Evolutionary conservation across 805 yeast species (phyloP), one percentile per base, ranked within the genome.

Genomic region (Nakazawaea wyomingensis): DNA sequence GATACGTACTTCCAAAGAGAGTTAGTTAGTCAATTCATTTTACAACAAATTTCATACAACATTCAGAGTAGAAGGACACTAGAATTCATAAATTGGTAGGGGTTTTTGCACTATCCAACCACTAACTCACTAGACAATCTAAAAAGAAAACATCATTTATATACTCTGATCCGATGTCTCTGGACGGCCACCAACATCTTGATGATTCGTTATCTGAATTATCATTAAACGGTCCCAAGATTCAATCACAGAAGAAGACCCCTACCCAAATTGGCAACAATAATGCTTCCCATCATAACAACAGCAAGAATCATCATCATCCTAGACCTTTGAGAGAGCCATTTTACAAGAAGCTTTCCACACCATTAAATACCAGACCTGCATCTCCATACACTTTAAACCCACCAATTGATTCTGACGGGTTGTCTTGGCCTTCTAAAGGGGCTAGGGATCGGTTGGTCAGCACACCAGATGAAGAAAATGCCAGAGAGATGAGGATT

Each of bases 381-480:
- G 89, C 90, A 0, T 78, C 89, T 4, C 95, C 96, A 17, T 84
- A 81, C 59, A 85, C 95, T 2, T 61, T 84, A 41, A 81, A 79
- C 50, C 90, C 96, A 0, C 93, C 96, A 16, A 82, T 89, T 27
- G 96, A 88, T 56, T 79, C 74, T 34, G 96, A 87, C 62, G 96
- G 96, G 0, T 73, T 91, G 37, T 87, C 96, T 34, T 91, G 96
- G 96, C 98, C 97, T 14, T 80, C 90, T 14, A 54, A 71, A 3
- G 98, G 98, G 7, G 91, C 99, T 5, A 69, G 95, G 44, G 62
- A 60, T 22, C 71, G 98, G 43, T 73, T 87, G 13, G 88, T 82
- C 46, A 85, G 85, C 47, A 68, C 78, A 2, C 71, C 71, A 4
- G 86, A 78, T 36, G 88, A 84, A 52, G 78, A 80, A 10, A 56